Evolutionary conservation across 176 grass and related monocot species (phyloP), one percentile per base, ranked within the genome.

Genomic region (Aegilops tauschii): DNA sequence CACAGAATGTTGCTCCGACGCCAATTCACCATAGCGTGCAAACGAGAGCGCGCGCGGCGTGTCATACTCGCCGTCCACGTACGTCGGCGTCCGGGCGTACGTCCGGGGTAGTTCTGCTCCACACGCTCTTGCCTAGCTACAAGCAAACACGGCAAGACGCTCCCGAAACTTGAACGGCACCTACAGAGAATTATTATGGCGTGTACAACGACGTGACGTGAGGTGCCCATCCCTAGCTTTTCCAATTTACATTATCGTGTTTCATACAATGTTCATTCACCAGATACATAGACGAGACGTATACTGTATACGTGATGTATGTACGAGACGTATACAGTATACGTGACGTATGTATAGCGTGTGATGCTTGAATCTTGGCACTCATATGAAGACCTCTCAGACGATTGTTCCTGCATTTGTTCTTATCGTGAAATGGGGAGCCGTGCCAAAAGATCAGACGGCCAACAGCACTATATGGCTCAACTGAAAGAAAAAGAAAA

Each of bases 141-240:
- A 73, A 73, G 70, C n/a, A 74, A 74, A 74, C 71, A 28, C 23
- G 71, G n/a, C 70, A 47, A 47, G 71, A 74, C 71, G 40, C 71
- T 74, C 40, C 71, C 23, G 71, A 17, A 49, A 74, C 42, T 17
- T 74, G 71, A 49, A 49, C 40, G 71, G 13, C 45, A 74, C 71
- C 40, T 7, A 23, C 27, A 74, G 40, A 74, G 23, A 29, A 29
- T 58, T 58, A 49, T 49, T 49, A 49, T 74, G 2, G 12, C n/a
- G 1, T 74, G n/a, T 71, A 40, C 18, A 49, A 74, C 44, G 40
- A 73, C 70, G 39, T 73, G 40, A 74, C 40, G 40, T 49, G n/a
- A 28, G 39, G n/a, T 28, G 71, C 20, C 36, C 68, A 39, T 23
- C 35, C 20, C 20, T 23, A 21, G 68, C 21, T 21, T 71, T 21